Evolutionary conservation across 148 eudicot genomes (phyloP).

Genomic region (Vaccinium macrocarpon): DNA sequence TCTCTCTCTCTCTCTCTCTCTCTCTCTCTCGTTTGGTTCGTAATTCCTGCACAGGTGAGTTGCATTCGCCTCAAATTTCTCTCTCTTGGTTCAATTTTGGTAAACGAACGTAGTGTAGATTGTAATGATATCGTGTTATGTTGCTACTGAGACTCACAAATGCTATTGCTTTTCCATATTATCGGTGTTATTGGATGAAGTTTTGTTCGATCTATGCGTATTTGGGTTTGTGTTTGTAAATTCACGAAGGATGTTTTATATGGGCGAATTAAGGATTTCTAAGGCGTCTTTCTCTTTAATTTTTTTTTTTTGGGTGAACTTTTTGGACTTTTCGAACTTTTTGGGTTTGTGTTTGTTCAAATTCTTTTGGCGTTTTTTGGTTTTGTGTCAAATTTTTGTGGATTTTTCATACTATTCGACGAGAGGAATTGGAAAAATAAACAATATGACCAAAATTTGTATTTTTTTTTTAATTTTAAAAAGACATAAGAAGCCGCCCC

Average conservation of each 20-base stretch:
- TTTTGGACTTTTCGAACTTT: too few species aligned
- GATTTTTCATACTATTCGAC: too few species aligned
- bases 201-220: neutral
- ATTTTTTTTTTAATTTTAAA: too few species aligned
- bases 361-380: too few species aligned
- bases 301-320: too few species aligned
- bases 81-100: neutral
- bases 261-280: neutral
- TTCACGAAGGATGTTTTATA: neutral
- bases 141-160: neutral
- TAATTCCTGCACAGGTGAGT: neutral
- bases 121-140: neutral
- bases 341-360: too few species aligned
- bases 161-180: neutral
- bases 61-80: neutral
- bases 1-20: neutral
- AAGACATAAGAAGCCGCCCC: too few species aligned
- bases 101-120: too few species aligned
- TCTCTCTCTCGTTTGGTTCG: neutral
- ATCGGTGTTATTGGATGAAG: neutral
- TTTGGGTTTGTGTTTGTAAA: neutral
- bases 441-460: too few species aligned
- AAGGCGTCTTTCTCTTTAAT: too few species aligned
- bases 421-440: too few species aligned
- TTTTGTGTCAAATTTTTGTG: too few species aligned